phyloP scores from a whole-genome alignment of 306 rosid genomes.

The Myrica gale region DNA sequence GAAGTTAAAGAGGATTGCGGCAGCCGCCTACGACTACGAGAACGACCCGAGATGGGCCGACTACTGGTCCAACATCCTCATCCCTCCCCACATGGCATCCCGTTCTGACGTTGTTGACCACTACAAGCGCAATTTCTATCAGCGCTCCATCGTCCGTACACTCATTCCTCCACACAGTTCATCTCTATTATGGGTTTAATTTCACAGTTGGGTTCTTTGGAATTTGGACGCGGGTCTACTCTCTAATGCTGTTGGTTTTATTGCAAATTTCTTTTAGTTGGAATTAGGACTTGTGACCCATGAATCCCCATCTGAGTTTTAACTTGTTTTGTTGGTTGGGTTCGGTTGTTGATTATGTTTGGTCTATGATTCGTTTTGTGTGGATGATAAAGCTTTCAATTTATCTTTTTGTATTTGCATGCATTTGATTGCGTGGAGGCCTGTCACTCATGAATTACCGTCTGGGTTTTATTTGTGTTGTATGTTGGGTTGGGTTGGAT shows the following conservation, averaged over 20 bases:
- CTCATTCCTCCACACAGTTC: conserved; percentile 6
- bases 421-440: not conserved
- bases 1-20: conserved; percentile 68
- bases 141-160: conserved; percentile 62
- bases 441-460: not conserved
- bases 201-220: not conserved
- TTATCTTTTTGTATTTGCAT: not conserved
- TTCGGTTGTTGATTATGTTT: not conserved
- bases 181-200: not conserved
- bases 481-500: not conserved
- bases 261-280: not conserved
- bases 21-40: conserved; percentile 85
- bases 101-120: conserved; percentile 68
- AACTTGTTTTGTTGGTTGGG: not conserved
- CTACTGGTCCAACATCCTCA: conserved; percentile 89
- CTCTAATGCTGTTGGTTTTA: not conserved
- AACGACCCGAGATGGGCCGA: conserved; percentile 80
- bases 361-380: not conserved
- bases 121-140: conserved; percentile 91
- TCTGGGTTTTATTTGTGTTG: not conserved
- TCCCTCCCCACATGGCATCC: conserved; percentile 75
- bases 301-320: not conserved
- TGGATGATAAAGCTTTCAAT: not conserved
- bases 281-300: not conserved
- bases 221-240: not conserved